A percentile compares a stretch with the other conserved stretches of the same genome.
Evolutionary conservation across 257 asterid species (phyloP).

Genomic region (Thymus quinquecostatus): DNA sequence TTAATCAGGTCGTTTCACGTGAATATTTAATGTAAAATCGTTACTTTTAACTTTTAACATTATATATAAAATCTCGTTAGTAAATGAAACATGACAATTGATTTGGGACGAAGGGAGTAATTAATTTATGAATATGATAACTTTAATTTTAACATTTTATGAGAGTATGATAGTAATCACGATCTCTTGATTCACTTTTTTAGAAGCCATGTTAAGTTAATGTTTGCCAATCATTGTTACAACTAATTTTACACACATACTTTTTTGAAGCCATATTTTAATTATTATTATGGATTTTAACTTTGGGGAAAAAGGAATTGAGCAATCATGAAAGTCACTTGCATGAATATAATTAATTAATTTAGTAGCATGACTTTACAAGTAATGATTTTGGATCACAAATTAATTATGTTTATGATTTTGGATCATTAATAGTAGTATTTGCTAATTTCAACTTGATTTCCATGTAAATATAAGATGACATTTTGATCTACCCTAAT

Average conservation of each 20-base stretch:
- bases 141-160: not conserved
- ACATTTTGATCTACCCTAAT: too few relatives aligned
- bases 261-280: not conserved
- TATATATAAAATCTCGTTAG: too few relatives aligned
- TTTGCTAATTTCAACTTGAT: too few relatives aligned
- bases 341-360: conserved; percentile 12
- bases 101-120: too few relatives aligned
- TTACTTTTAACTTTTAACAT: too few relatives aligned
- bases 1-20: too few relatives aligned
- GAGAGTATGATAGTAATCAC: conserved; percentile 22
- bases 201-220: conserved; percentile 34
- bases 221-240: conserved; percentile 38
- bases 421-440: too few relatives aligned
- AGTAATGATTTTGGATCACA: conserved; percentile 16
- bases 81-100: too few relatives aligned
- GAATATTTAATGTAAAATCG: too few relatives aligned
- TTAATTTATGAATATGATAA: too few relatives aligned
- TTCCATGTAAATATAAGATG: too few relatives aligned
- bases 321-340: conserved; percentile 26
- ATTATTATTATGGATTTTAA: not conserved
- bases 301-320: not conserved
- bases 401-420: not conserved
- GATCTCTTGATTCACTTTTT: conserved; percentile 24
- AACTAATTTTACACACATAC: conserved; percentile 2
- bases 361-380: conserved; percentile 24